Base-by-base conservation (phyloP, 225 moss, liverwort and hornwort genomes). In the Thuidium tamariscinum region DNA sequence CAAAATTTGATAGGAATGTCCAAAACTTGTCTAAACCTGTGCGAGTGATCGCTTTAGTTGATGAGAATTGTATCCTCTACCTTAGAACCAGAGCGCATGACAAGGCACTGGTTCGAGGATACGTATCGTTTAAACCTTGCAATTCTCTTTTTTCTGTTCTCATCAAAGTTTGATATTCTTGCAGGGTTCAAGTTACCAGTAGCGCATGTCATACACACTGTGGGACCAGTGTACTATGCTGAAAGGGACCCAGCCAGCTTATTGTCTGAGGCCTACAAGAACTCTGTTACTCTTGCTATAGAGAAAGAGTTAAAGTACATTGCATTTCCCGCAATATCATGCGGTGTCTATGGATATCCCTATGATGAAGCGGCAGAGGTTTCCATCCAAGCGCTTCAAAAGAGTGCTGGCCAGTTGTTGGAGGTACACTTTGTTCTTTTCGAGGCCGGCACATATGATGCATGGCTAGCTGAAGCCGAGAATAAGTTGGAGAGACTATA, bases 251-350 rank as follows among this genome's bases (percentile, higher is more conserved):
- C 95, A 36, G 90, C 87, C 60, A 73, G 71, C 16, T 73, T 90
- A 41, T 81, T 97, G n/a, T 71, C 77, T 16, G 78, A 91, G 65
- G 91, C 95, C 6, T 95, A 97, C 79, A 91, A 86, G 91, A 95
- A 74, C 41, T 95, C 95, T 56, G 88, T 93, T 51, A 71, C 55
- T 55, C 77, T 87, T 77, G 97, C 97, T 39, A 54, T 88, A 52
- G 79, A 88, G 73, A 77, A 80, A 19, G 90, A 86, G 39, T 81
- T 96, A 85, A 90, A 93, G 88, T 95, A 98, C 77, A 81, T 98
- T 84, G 92, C 95, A 39, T 96, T 98, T 91, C 96, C 97, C 60
- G 97, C 96, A 77, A 94, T 98, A 87, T 96, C 97, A 30, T 98
- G 97, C 64, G 97, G 97, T 64, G 29, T 94, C 27, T 98, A 94